Percentiles rank a stretch among this genome's conserved stretches.
Evolutionary conservation across 768 basidiomycete genomes (phyloP).

Genomic region (Collybiopsis luxurians): DNA sequence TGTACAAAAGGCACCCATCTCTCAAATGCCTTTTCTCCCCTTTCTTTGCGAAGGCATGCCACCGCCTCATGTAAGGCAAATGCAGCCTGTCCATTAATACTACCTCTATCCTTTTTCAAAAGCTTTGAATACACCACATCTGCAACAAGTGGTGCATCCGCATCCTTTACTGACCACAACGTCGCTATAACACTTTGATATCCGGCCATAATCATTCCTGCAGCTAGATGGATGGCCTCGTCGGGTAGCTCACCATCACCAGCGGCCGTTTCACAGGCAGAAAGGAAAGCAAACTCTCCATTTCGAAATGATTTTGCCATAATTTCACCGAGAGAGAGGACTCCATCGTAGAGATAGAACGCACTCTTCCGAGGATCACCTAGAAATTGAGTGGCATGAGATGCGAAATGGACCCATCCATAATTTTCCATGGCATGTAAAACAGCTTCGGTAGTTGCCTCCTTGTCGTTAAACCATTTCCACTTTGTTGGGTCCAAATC

Average conservation of each 20-base stretch:
- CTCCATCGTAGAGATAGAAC: slow-evolving; percentile 21
- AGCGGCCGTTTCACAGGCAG: slow-evolving; percentile 26
- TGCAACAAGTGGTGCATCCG: slow-evolving; percentile 16
- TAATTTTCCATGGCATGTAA: slow-evolving; percentile 1
- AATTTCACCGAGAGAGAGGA: slow-evolving; percentile 20
- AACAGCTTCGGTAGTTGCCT: not conserved
- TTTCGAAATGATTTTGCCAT: slow-evolving; percentile 10
- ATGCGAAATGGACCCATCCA: slow-evolving; percentile 28
- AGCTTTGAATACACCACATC: slow-evolving; percentile 10
- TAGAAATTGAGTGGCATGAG: slow-evolving; percentile 22
- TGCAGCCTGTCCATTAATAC: not conserved
- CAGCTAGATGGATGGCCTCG: slow-evolving; percentile 27
- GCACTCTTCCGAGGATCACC: slow-evolving; percentile 23
- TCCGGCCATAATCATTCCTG: slow-evolving; percentile 27
- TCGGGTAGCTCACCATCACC: slow-evolving; percentile 21
- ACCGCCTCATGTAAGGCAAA: not conserved
- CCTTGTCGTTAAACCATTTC: not conserved
- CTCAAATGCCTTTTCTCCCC: not conserved
- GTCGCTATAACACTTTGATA: slow-evolving; percentile 31
- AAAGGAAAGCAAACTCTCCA: slow-evolving; percentile 26
- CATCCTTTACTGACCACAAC: slow-evolving; percentile 29
- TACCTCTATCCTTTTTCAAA: not conserved
- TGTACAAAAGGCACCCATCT: slow-evolving; percentile 2
- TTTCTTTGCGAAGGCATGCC: not conserved
- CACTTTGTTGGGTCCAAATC: not conserved